A percentile compares a stretch with the other conserved stretches of the same genome.
phyloP scores from a whole-genome alignment of 768 basidiomycete species.

The Tubosaeta sp. region DNA sequence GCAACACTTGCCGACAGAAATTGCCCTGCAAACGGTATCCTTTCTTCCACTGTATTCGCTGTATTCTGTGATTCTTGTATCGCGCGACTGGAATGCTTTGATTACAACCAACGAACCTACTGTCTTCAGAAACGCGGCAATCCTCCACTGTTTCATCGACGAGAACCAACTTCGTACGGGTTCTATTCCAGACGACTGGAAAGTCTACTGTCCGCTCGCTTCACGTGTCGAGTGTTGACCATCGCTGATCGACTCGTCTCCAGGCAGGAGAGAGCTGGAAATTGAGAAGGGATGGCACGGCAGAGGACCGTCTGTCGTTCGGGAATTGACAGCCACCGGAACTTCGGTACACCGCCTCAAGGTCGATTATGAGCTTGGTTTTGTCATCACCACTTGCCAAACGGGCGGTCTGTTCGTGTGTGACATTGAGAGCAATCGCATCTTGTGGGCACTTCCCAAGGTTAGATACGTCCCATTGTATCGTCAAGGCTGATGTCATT shows the following conservation, averaged over 20 bases:
- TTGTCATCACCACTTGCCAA: conserved; percentile 54
- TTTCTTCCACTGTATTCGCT: conserved; percentile 48
- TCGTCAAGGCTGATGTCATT: background rate
- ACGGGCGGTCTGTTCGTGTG: conserved; percentile 56
- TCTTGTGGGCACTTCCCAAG: conserved; percentile 61
- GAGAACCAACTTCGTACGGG: conserved; percentile 29
- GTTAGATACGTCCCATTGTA: conserved; percentile 33
- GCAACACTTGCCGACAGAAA: conserved; percentile 51
- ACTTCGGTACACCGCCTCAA: conserved; percentile 66
- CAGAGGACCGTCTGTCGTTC: conserved; percentile 38
- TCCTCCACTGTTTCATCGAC: conserved; percentile 44
- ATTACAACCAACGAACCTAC: conserved; percentile 42
- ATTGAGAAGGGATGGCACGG: conserved; percentile 56
- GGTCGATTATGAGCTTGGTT: conserved; percentile 58
- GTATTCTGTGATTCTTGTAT: conserved; percentile 33
- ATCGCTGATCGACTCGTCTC: conserved; percentile 8
- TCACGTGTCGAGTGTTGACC: background rate
- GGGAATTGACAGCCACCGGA: conserved; percentile 32
- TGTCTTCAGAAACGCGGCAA: conserved; percentile 58
- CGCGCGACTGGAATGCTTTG: conserved; percentile 46
- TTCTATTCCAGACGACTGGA: conserved; percentile 46
- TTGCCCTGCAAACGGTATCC: conserved; percentile 46
- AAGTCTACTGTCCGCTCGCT: conserved; percentile 47
- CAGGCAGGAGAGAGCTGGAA: conserved; percentile 44
- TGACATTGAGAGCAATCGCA: conserved; percentile 43